Conservation (phyloP, 2,329 filamentous ascomycete genomes). For the Sporothrix pallida region DNA sequence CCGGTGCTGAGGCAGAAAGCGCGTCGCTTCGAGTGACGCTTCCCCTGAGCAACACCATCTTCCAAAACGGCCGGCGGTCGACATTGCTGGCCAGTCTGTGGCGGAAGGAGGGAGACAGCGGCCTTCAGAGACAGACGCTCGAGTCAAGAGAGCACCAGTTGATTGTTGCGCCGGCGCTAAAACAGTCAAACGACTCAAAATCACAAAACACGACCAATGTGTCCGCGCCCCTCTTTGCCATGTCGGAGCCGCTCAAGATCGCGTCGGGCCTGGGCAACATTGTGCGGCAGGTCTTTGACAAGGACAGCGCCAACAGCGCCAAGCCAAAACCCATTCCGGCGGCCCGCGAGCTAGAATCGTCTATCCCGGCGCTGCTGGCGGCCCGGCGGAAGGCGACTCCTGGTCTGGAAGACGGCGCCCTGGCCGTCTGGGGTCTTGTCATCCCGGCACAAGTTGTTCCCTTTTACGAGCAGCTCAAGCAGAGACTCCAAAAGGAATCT, state of each 20-base stretch:
- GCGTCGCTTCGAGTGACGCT: conserved; percentile 54
- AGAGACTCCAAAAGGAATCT: conserved; percentile 29
- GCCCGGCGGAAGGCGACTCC: conserved; percentile 28
- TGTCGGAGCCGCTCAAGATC: conserved; percentile 68
- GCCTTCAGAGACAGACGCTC: conserved; percentile 33
- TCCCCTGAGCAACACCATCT: conserved; percentile 78
- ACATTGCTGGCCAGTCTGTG: conserved; percentile 60
- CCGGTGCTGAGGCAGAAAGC: conserved; percentile 40
- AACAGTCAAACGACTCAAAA: too few relatives aligned
- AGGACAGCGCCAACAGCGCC: conserved; percentile 42
- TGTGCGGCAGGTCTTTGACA: conserved; percentile 64
- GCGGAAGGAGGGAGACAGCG: conserved; percentile 37
- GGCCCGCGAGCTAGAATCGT: conserved; percentile 71
- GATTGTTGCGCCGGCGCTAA: conserved; percentile 32
- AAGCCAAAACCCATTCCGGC: conserved; percentile 57
- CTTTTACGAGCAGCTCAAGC: conserved; percentile 40
- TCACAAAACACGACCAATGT: background rate
- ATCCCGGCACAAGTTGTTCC: conserved; percentile 50
- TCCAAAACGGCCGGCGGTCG: conserved; percentile 69
- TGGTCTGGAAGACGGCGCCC: conserved; percentile 46
- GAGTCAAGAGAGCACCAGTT: conserved; percentile 43
- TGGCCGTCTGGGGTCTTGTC: conserved; percentile 76
- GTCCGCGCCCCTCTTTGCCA: conserved; percentile 59
- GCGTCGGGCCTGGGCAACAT: conserved; percentile 78
- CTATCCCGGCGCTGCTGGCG: conserved; percentile 52